Evolutionary conservation across 2,329 filamentous ascomycete genomes (phyloP), one percentile per base, ranked within the genome.

Genomic region (Penicillium fuscoglaucum): DNA sequence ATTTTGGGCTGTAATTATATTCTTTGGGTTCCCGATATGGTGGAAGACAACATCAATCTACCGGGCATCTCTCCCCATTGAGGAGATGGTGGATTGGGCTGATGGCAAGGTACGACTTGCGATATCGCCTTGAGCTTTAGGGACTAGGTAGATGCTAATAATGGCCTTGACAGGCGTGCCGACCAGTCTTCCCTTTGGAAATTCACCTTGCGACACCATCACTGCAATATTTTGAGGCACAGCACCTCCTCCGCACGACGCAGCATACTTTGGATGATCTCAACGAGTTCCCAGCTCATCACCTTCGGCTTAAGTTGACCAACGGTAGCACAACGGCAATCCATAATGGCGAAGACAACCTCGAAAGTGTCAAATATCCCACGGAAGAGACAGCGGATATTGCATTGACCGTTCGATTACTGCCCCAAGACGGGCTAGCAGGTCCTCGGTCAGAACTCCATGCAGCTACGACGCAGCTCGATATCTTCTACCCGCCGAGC

Each of bases 31-130:
- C 64, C 95, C 95, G 57, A 88, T 96, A 84, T 99, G 95, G 95
- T 96, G 91, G 87, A 87, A 87, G 74, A 98, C 95, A 0, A 99
- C 95, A 4, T 89, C 90, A 0, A 96, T 98, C 55, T 93, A 96
- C 74, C 86, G 95, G 55, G 93, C 93, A 13, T 83, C 87, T 45
- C 79, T 99, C 66, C 95, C 95, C 6, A 76, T 97, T 65, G 84
- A 89, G 70, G 84, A 87, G 55, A 99, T 99, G 95, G 84, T 90
- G 66, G 84, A 89, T 61, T 98, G 95, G 93, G 90, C 91, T 10
- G 90, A 96, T 70, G 92, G 92, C 64, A 91, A 90, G 83, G 93
- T 96, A 75, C 21, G 44, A 37, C 37, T 31, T 24, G 41, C 41
- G 28, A 9, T 28, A 48, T 45, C 40, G 26, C 49, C 57, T 33